Conservation (phyloP, 116 monocot species). For the Phalaenopsis hybrid region DNA sequence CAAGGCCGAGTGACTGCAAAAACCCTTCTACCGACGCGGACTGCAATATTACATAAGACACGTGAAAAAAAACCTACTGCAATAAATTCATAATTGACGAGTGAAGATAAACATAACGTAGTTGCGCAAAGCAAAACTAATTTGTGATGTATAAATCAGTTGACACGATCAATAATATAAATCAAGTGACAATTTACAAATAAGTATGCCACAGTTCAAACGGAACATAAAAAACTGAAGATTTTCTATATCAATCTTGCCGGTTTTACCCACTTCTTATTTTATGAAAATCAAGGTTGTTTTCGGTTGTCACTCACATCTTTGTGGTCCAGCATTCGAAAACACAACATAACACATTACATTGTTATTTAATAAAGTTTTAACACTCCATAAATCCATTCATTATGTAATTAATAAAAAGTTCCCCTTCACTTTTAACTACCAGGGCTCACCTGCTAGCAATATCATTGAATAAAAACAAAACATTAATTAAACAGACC, state of each 20-base stretch:
- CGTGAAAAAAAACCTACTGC: background rate
- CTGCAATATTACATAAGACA: slow-evolving; percentile 29
- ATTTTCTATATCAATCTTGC: background rate
- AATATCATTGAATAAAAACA: background rate
- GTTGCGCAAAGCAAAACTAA: background rate
- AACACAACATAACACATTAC: too few species aligned
- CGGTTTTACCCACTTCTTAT: background rate
- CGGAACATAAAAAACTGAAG: background rate
- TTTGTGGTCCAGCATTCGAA: too few species aligned
- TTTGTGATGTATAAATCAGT: background rate
- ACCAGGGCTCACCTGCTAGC: background rate
- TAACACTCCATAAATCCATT: too few species aligned
- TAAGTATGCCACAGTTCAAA: background rate
- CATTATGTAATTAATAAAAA: background rate
- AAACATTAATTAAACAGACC: too few species aligned
- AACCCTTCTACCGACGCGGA: slow-evolving; percentile 45
- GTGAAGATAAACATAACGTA: background rate
- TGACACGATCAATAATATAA: background rate
- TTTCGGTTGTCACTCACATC: background rate
- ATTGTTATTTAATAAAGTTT: too few species aligned
- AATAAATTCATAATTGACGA: background rate
- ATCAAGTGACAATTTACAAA: background rate
- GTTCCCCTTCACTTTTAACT: background rate
- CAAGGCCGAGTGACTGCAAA: slow-evolving; percentile 63
- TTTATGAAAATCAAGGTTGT: background rate